phyloP scores from a whole-genome alignment of 129 eudicot species.

The Flaveria robusta region DNA sequence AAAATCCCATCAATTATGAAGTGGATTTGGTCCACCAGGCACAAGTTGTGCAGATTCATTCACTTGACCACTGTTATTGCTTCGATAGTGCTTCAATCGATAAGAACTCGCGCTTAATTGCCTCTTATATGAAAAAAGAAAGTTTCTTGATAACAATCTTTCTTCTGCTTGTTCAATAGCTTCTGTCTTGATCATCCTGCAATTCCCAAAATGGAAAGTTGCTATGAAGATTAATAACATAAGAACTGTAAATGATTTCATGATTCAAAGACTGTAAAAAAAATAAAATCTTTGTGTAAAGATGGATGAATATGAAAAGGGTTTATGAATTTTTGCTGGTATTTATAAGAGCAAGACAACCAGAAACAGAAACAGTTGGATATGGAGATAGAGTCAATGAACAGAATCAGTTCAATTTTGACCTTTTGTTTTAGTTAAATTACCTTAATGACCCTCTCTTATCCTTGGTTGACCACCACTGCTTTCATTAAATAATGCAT shows the following conservation, averaged over 20 bases:
- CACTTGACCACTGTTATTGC: conserved; percentile 13
- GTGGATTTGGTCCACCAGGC: conserved; percentile 45
- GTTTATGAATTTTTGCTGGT: conserved; percentile 19
- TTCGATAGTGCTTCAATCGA: conserved; percentile 33
- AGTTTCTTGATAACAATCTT: conserved; percentile 31
- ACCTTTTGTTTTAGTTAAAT: conserved; percentile 19
- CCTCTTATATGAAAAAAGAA: conserved; percentile 25
- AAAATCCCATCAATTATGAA: conserved; percentile 36
- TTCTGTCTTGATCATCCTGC: conserved; percentile 33
- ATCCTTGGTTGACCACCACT: conserved; percentile 41
- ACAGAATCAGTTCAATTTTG: conserved; percentile 29
- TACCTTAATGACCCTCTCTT: conserved; percentile 35
- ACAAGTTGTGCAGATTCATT: conserved; percentile 28
- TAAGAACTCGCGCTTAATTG: conserved; percentile 26
- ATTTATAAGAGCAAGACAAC: conserved; percentile 14
- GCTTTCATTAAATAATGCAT: background rate
- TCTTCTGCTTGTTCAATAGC: conserved; percentile 22
- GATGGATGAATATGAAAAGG: conserved; percentile 35
- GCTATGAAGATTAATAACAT: conserved; percentile 36
- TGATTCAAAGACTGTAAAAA: conserved; percentile 14
- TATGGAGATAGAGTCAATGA: conserved; percentile 27
- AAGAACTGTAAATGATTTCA: conserved; percentile 28
- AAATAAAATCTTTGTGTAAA: background rate
- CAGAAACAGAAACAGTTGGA: conserved; percentile 38
- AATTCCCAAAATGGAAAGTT: conserved; percentile 29